A percentile compares a stretch with the other conserved stretches of the same genome.
Conservation (phyloP, 2,329 filamentous ascomycete species). For the Phialophora macrospora region DNA sequence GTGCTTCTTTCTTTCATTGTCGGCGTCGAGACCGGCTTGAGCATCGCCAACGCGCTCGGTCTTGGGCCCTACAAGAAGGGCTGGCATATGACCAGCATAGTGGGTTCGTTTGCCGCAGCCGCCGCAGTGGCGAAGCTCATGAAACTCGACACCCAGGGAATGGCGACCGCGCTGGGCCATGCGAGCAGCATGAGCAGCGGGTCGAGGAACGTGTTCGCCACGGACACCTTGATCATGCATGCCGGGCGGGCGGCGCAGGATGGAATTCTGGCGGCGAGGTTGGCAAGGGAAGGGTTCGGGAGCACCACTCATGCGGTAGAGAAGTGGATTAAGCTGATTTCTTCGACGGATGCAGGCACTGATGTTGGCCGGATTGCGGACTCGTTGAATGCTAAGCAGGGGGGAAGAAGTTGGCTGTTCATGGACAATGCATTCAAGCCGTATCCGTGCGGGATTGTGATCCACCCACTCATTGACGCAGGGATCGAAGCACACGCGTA, state of each 20-base stretch:
- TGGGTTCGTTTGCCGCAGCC: conserved; percentile 12
- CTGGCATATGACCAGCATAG: conserved; percentile 18
- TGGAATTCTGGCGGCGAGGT: conserved; percentile 13
- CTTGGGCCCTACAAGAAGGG: conserved; percentile 20
- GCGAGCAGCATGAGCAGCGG: conserved; percentile 12
- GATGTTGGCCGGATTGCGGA: not conserved
- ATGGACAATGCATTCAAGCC: conserved; percentile 61
- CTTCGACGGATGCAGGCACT: not conserved
- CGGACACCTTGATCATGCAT: conserved; percentile 17
- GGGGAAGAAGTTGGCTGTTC: conserved; percentile 6
- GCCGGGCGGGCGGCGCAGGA: conserved; percentile 7
- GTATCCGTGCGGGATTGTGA: conserved; percentile 62
- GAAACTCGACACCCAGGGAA: conserved; percentile 11
- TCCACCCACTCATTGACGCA: conserved; percentile 61
- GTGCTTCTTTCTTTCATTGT: conserved; percentile 9
- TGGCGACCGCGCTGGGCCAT: conserved; percentile 14
- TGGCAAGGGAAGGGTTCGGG: conserved; percentile 2
- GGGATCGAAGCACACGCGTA: conserved; percentile 53
- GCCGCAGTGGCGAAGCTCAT: conserved; percentile 10
- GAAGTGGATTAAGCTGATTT: conserved; percentile 8
- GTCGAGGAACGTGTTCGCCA: conserved; percentile 18
- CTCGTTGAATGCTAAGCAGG: conserved; percentile 2
- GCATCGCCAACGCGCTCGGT: conserved; percentile 10
- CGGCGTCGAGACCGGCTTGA: conserved; percentile 17
- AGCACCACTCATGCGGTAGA: conserved; percentile 9